Evolutionary conservation across 345 rosid species (phyloP).

Genomic region (Sisymbrium altissimum): DNA sequence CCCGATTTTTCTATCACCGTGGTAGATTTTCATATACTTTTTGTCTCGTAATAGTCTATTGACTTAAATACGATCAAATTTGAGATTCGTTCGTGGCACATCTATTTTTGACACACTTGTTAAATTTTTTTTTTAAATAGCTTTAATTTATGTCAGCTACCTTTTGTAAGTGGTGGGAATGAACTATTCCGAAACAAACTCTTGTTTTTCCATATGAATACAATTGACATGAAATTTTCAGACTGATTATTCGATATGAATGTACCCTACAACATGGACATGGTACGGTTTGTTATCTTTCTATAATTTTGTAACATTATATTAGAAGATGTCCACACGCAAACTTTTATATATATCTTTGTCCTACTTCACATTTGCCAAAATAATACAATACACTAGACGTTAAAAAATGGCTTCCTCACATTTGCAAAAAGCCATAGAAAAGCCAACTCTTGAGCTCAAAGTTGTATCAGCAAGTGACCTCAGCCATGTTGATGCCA

Average conservation of each 20-base stretch:
- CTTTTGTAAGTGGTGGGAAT: background rate
- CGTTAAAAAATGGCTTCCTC: background rate
- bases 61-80: background rate
- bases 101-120: background rate
- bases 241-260: too few relatives aligned
- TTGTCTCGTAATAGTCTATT: too few relatives aligned
- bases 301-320: background rate
- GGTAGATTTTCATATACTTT: too few relatives aligned
- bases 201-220: background rate
- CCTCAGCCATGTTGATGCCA: slow-evolving; percentile 50
- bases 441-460: slow-evolving; percentile 52
- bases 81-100: background rate
- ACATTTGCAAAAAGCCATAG: slow-evolving; percentile 35
- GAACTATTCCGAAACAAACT: background rate
- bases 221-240: too few relatives aligned
- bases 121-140: too few relatives aligned
- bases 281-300: background rate
- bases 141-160: background rate
- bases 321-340: background rate
- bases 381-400: background rate
- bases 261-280: too few relatives aligned
- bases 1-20: too few relatives aligned
- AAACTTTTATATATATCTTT: background rate
- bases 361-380: background rate
- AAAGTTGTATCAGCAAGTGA: slow-evolving; percentile 59